Base-by-base conservation (phyloP, 2,329 filamentous ascomycete species). In the Pseudogymnoascus sp. region DNA sequence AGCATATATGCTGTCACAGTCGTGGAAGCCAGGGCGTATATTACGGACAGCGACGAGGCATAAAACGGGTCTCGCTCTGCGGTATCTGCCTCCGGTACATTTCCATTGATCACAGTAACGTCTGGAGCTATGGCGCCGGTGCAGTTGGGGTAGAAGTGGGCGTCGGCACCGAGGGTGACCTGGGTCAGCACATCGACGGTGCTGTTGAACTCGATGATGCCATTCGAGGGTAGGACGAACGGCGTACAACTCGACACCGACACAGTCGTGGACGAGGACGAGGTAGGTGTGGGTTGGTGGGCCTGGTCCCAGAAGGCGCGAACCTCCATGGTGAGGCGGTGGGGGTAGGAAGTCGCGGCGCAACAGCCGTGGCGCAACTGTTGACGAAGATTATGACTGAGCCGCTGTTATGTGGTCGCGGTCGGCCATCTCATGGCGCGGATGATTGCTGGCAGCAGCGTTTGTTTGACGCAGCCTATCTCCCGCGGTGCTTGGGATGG, bases 1-100 rank as follows among this genome's bases (percentile, higher is more conserved):
- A 97, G 85, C 73, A 96, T 89, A 77, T 96, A 97, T 59, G 92
- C 89, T 60, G 96, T 88, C 63, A 96, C 89, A 0, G 93, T 97
- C 16, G 91, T 91, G 14, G 92, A 90, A 63, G 92, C 92, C 62
- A 97, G 89, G 53, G 93, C 93, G 73, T 97, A 99, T 70, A 90
- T 89, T 75, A 96, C 92, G 12, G 95, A 93, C 49, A 95, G 93
- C 18, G 91, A 92, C 38, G 93, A 96, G 62, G 93, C 89, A 76
- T 96, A 96, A 76, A 99, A 99, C 7, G 92, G 92, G 71, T 96
- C 91, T 66, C 85, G 82, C 62, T 90, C 84, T 74, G 92, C 86
- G 43, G 63, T 67, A 18, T 66, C 64, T 6, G 63, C 66, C 18
- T 68, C 63, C 21, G 67, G 3, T 14, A 36, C 60, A 64, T 9